A percentile compares a stretch with the other conserved stretches of the same genome.
Conservation (phyloP, 2,329 filamentous ascomycete species). For the Beauveria bassiana region DNA sequence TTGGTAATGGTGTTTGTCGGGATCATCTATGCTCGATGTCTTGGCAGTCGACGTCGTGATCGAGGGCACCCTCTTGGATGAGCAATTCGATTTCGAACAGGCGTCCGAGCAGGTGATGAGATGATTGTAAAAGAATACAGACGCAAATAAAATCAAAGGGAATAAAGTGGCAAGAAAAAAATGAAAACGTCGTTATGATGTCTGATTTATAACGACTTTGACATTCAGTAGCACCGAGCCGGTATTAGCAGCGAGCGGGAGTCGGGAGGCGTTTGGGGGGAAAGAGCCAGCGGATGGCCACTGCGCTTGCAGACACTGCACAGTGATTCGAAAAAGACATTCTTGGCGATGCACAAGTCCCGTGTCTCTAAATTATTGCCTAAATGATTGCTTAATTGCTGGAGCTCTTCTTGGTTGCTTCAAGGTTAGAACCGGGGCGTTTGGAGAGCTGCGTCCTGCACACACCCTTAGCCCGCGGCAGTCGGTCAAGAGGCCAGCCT, state of each 20-base stretch:
- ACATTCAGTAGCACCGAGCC: constrained; percentile 4
- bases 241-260: not conserved
- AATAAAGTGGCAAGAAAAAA: not conserved
- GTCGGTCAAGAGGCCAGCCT: not conserved
- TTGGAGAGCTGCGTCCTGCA: not conserved
- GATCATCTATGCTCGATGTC: not conserved
- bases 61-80: not conserved
- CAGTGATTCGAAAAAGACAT: not conserved
- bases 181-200: not conserved
- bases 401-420: not conserved
- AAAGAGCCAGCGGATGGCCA: not conserved
- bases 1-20: not conserved
- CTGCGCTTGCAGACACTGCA: not conserved
- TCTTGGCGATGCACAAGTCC: not conserved
- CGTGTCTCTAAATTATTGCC: not conserved
- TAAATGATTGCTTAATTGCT: not conserved
- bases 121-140: not conserved
- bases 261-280: not conserved
- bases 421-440: not conserved
- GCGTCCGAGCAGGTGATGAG: not conserved
- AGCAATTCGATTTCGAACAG: not conserved
- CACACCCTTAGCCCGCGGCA: not conserved
- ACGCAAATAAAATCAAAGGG: not conserved
- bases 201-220: not conserved
- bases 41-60: constrained; percentile 1